A percentile compares a stretch with the other conserved stretches of the same genome.
Evolutionary conservation across 306 rosid genomes (phyloP).

Genomic region (Pachyrhizus erosus): DNA sequence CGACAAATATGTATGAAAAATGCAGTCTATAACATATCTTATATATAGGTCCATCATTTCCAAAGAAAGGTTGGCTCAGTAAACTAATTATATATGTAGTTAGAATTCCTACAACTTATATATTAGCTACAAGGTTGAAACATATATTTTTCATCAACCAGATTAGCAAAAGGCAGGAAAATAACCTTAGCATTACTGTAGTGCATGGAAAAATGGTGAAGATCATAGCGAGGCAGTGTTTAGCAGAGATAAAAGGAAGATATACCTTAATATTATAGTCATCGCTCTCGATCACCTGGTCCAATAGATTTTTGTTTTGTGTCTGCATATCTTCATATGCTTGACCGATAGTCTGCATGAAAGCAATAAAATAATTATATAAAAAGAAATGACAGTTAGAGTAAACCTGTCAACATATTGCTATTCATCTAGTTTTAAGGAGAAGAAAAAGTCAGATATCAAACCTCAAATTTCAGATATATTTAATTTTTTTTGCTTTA

Average conservation of each 20-base stretch:
- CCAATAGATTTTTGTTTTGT: constrained; percentile 87
- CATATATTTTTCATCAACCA: constrained; percentile 26
- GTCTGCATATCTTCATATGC: constrained; percentile 99
- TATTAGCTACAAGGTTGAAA: constrained; percentile 9
- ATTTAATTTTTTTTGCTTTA: too few species aligned
- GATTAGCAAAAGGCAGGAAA: constrained; percentile 22
- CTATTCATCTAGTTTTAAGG: constrained; percentile 2
- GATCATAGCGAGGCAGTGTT: constrained; percentile 2
- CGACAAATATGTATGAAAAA: too few species aligned
- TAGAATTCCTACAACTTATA: too few species aligned
- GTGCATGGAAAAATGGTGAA: constrained; percentile 26
- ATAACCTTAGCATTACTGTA: constrained; percentile 34
- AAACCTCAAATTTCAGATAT: constrained; percentile 98
- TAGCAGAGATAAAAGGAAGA: constrained; percentile 38
- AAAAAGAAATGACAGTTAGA: background rate
- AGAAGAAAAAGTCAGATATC: constrained; percentile 19
- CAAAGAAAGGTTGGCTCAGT: too few species aligned
- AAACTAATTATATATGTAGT: too few species aligned
- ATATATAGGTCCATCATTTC: too few species aligned
- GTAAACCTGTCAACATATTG: background rate
- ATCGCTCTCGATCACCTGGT: constrained; percentile 93
- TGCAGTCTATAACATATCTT: too few species aligned
- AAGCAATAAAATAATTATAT: constrained; percentile 33
- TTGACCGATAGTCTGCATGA: constrained; percentile 90
- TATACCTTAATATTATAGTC: constrained; percentile 91